These are phyloP conservation scores for Xylaria sp. DNA, from an alignment of 2,329 filamentous ascomycete genomes.

Conservation along the genomic window DNA sequence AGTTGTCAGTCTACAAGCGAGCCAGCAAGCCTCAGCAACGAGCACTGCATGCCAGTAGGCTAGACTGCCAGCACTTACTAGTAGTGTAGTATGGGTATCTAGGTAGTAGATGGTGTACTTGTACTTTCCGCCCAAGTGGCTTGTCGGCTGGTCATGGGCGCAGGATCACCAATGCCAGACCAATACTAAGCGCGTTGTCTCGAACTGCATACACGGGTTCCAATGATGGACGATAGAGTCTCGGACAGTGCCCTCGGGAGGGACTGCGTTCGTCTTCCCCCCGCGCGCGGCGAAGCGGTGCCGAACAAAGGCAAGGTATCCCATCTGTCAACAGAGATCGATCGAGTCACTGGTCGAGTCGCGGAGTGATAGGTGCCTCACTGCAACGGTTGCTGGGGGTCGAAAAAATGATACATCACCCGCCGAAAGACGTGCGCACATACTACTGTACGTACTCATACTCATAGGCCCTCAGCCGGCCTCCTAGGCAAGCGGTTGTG, in stretches of 20 bases:
- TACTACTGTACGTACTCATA: background rate
- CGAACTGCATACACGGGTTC: constrained; percentile 16
- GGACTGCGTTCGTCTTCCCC: background rate
- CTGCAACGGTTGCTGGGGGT: constrained; percentile 17
- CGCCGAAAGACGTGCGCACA: constrained; percentile 7
- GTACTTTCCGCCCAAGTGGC: constrained; percentile 10
- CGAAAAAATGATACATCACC: constrained; percentile 31
- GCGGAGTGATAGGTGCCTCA: constrained; percentile 18
- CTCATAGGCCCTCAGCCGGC: too few relatives aligned
- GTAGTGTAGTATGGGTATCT: too few relatives aligned
- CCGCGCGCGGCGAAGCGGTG: constrained; percentile 23
- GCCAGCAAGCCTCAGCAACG: constrained; percentile 18
- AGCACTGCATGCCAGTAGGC: constrained; percentile 11
- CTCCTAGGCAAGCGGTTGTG: background rate
- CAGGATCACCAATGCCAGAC: constrained; percentile 7
- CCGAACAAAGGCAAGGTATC: constrained; percentile 16
- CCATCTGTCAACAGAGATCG: constrained; percentile 3
- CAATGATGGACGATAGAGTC: constrained; percentile 6
- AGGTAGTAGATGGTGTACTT: background rate
- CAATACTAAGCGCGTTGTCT: constrained; percentile 21
- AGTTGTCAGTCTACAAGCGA: constrained; percentile 27
- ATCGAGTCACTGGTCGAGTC: constrained; percentile 21
- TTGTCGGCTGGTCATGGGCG: constrained; percentile 5
- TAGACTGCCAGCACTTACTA: background rate
- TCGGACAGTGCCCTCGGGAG: constrained; percentile 1